phyloP scores from a whole-genome alignment of 2,329 filamentous ascomycete genomes.

The Aspergillus fischeri region DNA sequence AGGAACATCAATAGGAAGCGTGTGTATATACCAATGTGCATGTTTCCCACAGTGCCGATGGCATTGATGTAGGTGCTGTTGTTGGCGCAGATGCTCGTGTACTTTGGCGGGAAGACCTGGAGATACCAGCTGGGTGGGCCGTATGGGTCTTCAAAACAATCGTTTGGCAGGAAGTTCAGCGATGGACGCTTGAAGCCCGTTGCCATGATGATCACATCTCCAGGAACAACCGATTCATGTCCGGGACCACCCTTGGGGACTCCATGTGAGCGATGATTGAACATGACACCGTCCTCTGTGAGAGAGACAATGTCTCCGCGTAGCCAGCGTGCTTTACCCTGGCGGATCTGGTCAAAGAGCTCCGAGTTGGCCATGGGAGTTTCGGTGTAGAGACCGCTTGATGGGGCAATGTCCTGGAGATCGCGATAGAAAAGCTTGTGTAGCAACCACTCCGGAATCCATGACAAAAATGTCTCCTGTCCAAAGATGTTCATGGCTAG shows the following conservation, averaged over 20 bases:
- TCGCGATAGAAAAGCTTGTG: slow-evolving; percentile 80
- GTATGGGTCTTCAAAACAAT: slow-evolving; percentile 70
- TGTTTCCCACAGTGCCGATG: slow-evolving; percentile 79
- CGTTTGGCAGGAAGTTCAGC: slow-evolving; percentile 67
- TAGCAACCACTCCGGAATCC: slow-evolving; percentile 72
- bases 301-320: slow-evolving; percentile 73
- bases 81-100: slow-evolving; percentile 71
- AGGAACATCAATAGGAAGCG: slow-evolving; percentile 83
- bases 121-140: slow-evolving; percentile 82
- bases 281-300: slow-evolving; percentile 59
- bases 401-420: slow-evolving; percentile 67
- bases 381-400: slow-evolving; percentile 70
- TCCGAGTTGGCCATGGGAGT: slow-evolving; percentile 87
- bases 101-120: slow-evolving; percentile 73
- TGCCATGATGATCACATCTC: slow-evolving; percentile 76
- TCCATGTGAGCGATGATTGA: slow-evolving; percentile 68
- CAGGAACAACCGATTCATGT: slow-evolving; percentile 60
- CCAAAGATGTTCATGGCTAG: slow-evolving; percentile 76
- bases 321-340: slow-evolving; percentile 70
- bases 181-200: slow-evolving; percentile 75
- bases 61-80: slow-evolving; percentile 80
- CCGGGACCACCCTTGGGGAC: slow-evolving; percentile 75
- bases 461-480: slow-evolving; percentile 69
- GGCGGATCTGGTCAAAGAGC: slow-evolving; percentile 69
- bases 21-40: slow-evolving; percentile 87